These are phyloP conservation scores for Protostelium mycophagum DNA, from an alignment of 78 protist genomes.

Conservation along the genomic window DNA sequence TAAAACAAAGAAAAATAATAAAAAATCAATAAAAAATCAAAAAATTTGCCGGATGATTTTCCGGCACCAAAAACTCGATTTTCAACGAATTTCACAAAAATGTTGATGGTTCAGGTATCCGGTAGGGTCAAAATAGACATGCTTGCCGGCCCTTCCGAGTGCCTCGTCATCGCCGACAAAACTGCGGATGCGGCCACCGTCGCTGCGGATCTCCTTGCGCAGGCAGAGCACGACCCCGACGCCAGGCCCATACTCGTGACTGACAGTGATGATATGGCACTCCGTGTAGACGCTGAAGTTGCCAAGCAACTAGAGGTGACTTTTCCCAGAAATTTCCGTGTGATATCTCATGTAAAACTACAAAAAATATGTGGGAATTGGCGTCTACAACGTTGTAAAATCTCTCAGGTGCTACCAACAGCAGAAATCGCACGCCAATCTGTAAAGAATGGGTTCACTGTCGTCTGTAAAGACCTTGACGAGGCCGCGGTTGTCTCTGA, in stretches of 20 bases:
- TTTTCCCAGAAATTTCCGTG: no score
- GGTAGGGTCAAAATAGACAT: slow-evolving; percentile 72
- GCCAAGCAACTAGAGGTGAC: slow-evolving; percentile 5
- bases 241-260: slow-evolving; percentile 33
- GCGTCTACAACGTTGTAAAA: not conserved
- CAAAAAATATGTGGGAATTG: no score
- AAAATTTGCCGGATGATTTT: no score
- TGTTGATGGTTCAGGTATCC: not conserved
- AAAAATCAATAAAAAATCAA: no score
- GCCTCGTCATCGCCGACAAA: slow-evolving; percentile 64
- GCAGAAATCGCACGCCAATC: slow-evolving; percentile 28
- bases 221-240: slow-evolving; percentile 78
- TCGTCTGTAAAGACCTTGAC: slow-evolving; percentile 3
- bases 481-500: slow-evolving; percentile 54
- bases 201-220: slow-evolving; percentile 76
- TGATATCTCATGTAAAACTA: no score
- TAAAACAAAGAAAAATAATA: no score
- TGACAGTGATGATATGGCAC: not conserved
- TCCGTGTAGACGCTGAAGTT: slow-evolving; percentile 24
- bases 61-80: no score
- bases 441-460: slow-evolving; percentile 33
- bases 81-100: not conserved
- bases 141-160: slow-evolving; percentile 83
- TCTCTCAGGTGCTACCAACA: slow-evolving; percentile 20
- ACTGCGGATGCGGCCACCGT: slow-evolving; percentile 47